Conservation (phyloP, 257 asterid genomes). For the Forsythia viridissima region DNA sequence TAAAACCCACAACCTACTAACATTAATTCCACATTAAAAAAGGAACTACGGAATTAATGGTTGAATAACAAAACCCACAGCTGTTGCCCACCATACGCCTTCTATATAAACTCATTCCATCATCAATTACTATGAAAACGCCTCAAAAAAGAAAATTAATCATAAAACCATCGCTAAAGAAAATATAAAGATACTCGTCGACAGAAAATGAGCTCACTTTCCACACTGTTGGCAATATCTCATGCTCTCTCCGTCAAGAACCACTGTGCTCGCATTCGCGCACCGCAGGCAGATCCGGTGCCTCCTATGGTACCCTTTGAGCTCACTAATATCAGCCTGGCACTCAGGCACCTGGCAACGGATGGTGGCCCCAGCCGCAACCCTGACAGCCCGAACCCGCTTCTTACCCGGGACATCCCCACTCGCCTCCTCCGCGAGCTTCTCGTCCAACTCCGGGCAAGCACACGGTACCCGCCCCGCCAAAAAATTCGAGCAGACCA, state of each 20-base stretch:
- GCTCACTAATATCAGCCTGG: conserved; percentile 85
- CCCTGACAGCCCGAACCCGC: conserved; percentile 57
- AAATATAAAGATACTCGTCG: neutral
- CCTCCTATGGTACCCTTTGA: conserved; percentile 89
- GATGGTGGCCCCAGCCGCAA: conserved; percentile 38
- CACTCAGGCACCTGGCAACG: conserved; percentile 92
- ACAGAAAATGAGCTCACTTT: conserved; percentile 34
- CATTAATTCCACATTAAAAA: too few relatives aligned
- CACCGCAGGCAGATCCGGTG: conserved; percentile 86
- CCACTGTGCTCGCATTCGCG: conserved; percentile 71
- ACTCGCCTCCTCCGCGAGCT: conserved; percentile 43
- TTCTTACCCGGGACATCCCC: conserved; percentile 59
- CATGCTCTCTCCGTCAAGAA: conserved; percentile 79
- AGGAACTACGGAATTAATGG: too few relatives aligned
- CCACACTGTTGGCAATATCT: conserved; percentile 88
- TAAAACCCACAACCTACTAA: too few relatives aligned
- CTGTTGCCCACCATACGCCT: neutral
- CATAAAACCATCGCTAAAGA: neutral
- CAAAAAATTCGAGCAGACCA: conserved; percentile 78
- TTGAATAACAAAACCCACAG: too few relatives aligned
- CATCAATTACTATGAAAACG: neutral
- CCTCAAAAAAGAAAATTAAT: neutral
- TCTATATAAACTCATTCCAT: neutral
- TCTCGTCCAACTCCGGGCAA: conserved; percentile 87
- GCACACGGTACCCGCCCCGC: conserved; percentile 94